Evolutionary conservation across 192 early-diverging fungal genomes (phyloP).

Genomic region (Podila epicladia): DNA sequence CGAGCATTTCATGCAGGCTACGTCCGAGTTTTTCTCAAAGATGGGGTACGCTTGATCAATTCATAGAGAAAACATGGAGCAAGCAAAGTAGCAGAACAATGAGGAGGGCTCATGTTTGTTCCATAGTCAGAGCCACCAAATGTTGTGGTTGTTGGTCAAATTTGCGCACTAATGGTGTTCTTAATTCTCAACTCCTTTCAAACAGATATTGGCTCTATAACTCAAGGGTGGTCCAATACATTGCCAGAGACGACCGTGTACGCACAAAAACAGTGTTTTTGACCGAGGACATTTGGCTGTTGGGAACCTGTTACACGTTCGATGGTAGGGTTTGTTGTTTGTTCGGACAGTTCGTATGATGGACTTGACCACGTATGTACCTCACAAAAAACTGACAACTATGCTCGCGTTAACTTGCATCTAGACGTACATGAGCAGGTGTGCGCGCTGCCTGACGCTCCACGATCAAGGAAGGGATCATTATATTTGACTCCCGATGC

Average conservation of each 20-base stretch:
- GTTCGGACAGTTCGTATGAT: neutral
- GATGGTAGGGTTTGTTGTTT: constrained; percentile 10
- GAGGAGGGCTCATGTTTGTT: too few species aligned
- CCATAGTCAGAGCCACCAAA: too few species aligned
- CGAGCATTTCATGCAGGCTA: constrained; percentile 49
- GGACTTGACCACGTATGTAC: neutral
- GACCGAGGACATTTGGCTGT: constrained; percentile 52
- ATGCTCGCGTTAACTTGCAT: neutral
- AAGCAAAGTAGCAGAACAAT: too few species aligned
- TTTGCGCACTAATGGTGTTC: neutral
- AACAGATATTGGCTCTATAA: constrained; percentile 56
- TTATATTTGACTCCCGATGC: neutral
- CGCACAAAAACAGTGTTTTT: constrained; percentile 42
- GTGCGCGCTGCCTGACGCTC: constrained; percentile 13
- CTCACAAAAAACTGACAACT: neutral
- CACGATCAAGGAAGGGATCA: constrained; percentile 31
- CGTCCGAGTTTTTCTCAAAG: constrained; percentile 52
- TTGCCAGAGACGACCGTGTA: constrained; percentile 47
- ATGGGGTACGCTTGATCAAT: constrained; percentile 32
- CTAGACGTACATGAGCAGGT: neutral
- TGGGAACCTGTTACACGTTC: constrained; percentile 49
- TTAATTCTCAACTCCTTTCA: neutral
- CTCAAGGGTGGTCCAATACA: constrained; percentile 46
- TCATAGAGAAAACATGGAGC: too few species aligned
- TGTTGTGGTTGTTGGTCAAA: too few species aligned